Evolutionary conservation across 768 basidiomycete species (phyloP), one percentile per base, ranked within the genome.

Genomic region (Termitomyces sp.): DNA sequence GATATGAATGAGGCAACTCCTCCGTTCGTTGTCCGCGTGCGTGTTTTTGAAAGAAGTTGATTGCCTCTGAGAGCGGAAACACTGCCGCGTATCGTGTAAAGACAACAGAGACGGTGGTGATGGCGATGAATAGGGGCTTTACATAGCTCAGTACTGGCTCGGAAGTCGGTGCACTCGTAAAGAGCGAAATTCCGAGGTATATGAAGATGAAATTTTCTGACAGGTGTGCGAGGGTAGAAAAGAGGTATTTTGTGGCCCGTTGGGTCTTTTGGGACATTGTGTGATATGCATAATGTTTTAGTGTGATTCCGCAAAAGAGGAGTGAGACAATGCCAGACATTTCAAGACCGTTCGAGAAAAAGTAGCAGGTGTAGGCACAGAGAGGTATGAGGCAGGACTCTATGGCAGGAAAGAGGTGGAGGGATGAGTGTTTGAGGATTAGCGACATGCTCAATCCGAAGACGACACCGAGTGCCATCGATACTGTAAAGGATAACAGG

Each of bases 221-320:
- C 29, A 99, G 83, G 67, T 94, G 90, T 0, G 97, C 94, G 50
- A 98, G 87, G 0, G 90, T 92, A 9, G 88, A 86, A 74, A 98
- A 99, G 58, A 98, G 92, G 78, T 95, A 97, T 72, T 96, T 95
- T 29, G 88, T 92, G 13, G 94, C 89, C 46, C 91, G 84, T 68
- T 98, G 97, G 0, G 97, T 98, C 53, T 92, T 84, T 27, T 84
- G 85, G 10, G 94, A 96, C 97, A 99, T 99, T 52, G 94, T 98
- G 75, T 98, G 97, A 69, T 97, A 98, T n/a, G 96, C 97, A 67
- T 99, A 98, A 69, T 99, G 97, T 73, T 99, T 99, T 64, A 99
- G 82, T 4, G 97, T 99, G 69, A 99, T 97, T 59, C 97, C 96
- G 69, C 96, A 98, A 78, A 99, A 98, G 46, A 98, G 86, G 41